Evolutionary conservation across 1,284 basidiomycete genomes (phyloP).

Genomic region (Puccinia novopanici): DNA sequence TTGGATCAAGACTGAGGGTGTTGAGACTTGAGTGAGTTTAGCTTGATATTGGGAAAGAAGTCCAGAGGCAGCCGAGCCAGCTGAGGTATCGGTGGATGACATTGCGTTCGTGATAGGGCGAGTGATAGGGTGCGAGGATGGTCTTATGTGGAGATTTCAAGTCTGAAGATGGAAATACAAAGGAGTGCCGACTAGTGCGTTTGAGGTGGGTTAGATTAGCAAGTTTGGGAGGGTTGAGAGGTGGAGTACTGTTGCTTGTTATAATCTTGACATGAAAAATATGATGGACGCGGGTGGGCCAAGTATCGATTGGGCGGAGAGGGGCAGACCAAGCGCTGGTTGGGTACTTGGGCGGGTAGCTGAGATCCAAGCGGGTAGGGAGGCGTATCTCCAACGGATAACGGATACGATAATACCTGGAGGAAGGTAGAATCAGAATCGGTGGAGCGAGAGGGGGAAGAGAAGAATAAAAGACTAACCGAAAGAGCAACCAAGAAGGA

Average conservation of each 20-base stretch:
- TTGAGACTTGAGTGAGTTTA: slow-evolving; percentile 38
- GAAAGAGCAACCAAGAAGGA: no score
- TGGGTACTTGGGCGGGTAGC: background rate
- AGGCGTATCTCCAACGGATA: background rate
- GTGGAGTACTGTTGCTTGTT: background rate
- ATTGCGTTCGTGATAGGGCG: slow-evolving; percentile 21
- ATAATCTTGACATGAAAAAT: background rate
- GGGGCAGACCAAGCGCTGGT: background rate
- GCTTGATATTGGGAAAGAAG: slow-evolving; percentile 46
- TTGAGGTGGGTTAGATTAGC: no score
- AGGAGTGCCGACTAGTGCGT: background rate
- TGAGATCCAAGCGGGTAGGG: background rate
- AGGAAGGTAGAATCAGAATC: background rate
- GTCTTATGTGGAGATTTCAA: background rate
- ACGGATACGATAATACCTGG: background rate
- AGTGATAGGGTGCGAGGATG: no score
- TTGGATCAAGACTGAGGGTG: slow-evolving; percentile 41
- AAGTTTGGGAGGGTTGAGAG: no score
- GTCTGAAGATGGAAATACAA: background rate
- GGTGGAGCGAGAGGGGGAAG: background rate
- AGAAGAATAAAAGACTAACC: no score
- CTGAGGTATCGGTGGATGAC: slow-evolving; percentile 41
- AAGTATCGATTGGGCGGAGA: background rate
- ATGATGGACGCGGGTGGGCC: background rate
- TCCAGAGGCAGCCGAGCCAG: slow-evolving; percentile 39